phyloP scores from a whole-genome alignment of 2,329 filamentous ascomycete genomes.

The Neopestalotiopsis sp. region DNA sequence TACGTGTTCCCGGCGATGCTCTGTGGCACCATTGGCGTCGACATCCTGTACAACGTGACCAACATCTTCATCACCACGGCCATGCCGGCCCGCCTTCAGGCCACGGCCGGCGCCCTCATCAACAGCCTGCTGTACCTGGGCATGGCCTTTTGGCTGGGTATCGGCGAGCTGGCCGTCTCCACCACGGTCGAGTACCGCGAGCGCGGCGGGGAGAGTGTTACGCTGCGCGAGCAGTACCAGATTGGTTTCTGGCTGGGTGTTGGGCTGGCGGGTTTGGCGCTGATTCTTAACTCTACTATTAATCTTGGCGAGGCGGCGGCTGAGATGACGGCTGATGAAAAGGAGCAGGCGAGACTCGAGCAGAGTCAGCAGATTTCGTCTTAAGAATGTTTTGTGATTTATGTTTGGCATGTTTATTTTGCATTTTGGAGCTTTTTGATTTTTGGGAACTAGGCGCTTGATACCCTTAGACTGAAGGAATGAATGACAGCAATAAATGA shows the following conservation, averaged over 20 bases:
- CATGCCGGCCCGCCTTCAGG: slow-evolving; percentile 69
- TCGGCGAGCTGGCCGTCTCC: slow-evolving; percentile 68
- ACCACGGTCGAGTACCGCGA: slow-evolving; percentile 41
- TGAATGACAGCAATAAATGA: background rate
- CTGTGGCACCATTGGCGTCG: slow-evolving; percentile 73
- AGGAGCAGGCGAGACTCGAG: slow-evolving; percentile 24
- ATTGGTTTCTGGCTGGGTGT: slow-evolving; percentile 37
- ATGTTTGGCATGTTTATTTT: background rate
- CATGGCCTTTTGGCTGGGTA: slow-evolving; percentile 73
- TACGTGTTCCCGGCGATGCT: slow-evolving; percentile 75
- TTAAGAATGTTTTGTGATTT: background rate
- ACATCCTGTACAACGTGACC: slow-evolving; percentile 76
- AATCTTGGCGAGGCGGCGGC: slow-evolving; percentile 34
- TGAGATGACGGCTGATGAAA: slow-evolving; percentile 38
- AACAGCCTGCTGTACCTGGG: slow-evolving; percentile 75
- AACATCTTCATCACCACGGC: slow-evolving; percentile 80
- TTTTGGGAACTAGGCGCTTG: background rate
- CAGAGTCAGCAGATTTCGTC: background rate
- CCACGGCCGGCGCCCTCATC: slow-evolving; percentile 72
- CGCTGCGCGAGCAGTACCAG: slow-evolving; percentile 32
- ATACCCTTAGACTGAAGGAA: background rate
- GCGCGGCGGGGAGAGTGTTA: slow-evolving; percentile 20
- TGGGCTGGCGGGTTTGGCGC: slow-evolving; percentile 30
- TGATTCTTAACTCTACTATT: slow-evolving; percentile 31
- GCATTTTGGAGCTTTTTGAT: background rate